These are phyloP conservation scores for Suillus subaureus DNA, from an alignment of 768 basidiomycete genomes.

Conservation along the genomic window DNA sequence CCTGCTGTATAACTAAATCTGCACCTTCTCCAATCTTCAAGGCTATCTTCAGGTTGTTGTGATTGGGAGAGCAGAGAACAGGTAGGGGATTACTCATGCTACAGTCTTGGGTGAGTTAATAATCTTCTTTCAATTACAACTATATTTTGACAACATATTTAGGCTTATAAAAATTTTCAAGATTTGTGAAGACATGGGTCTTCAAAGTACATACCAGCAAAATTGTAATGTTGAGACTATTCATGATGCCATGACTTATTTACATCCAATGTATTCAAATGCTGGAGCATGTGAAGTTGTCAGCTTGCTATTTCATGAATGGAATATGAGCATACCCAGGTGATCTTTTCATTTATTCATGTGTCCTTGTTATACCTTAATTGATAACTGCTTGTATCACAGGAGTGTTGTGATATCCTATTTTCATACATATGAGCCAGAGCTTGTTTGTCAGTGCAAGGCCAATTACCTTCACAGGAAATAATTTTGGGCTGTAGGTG, in stretches of 20 bases:
- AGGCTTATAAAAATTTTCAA: background rate
- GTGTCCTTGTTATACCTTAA: background rate
- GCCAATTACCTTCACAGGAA: too few species aligned
- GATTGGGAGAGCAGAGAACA: background rate
- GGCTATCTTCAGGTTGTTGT: background rate
- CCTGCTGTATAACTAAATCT: background rate
- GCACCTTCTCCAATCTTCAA: background rate
- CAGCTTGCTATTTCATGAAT: too few species aligned
- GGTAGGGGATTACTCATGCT: conserved; percentile 4
- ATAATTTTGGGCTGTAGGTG: too few species aligned
- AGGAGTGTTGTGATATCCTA: too few species aligned
- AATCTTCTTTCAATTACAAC: background rate
- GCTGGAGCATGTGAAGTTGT: too few species aligned
- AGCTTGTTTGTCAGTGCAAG: too few species aligned
- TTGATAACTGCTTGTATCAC: background rate
- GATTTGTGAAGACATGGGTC: too few species aligned
- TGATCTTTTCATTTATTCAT: conserved; percentile 8
- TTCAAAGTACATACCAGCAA: too few species aligned
- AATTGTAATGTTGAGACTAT: too few species aligned
- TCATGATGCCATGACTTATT: too few species aligned
- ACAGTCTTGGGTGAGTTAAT: conserved; percentile 23
- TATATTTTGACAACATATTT: background rate
- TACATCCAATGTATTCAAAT: too few species aligned
- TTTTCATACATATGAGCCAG: too few species aligned
- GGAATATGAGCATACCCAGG: conserved; percentile 12